Percentiles rank a stretch among this genome's conserved stretches.
Conservation (phyloP, 75 land plant genomes). For the Chamaecyparis obtusa region DNA sequence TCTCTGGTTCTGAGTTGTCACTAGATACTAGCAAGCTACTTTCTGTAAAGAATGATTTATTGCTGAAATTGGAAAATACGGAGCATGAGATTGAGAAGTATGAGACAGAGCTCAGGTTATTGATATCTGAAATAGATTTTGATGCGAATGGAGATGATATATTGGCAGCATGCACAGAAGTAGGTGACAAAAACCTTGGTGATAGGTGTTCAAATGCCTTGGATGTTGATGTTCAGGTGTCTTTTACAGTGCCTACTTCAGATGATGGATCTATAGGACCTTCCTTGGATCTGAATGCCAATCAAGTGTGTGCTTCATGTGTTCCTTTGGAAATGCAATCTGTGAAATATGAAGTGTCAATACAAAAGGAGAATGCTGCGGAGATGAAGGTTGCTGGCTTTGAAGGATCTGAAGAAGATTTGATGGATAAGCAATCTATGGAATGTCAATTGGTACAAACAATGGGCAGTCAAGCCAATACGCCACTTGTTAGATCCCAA, state of each 20-base stretch:
- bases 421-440: not conserved
- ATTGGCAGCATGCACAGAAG: not conserved
- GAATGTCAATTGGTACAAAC: not conserved
- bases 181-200: not conserved
- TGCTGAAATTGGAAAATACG: slow-evolving; percentile 44
- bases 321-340: not conserved
- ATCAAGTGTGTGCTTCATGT: not conserved
- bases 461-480: not conserved
- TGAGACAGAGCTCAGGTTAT: slow-evolving; percentile 55
- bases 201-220: not conserved
- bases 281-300: not conserved
- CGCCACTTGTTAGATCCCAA: not conserved
- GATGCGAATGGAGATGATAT: not conserved
- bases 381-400: not conserved
- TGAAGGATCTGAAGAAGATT: not conserved
- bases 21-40: slow-evolving; percentile 35
- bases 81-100: slow-evolving; percentile 56
- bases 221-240: not conserved
- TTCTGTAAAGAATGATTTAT: slow-evolving; percentile 33
- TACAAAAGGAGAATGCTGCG: not conserved
- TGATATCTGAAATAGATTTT: slow-evolving; percentile 16
- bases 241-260: not conserved
- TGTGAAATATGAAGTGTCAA: not conserved
- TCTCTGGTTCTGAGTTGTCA: slow-evolving; percentile 28
- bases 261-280: not conserved